Base-by-base conservation (phyloP, 1,284 basidiomycete species). In the Pterula multifida region DNA sequence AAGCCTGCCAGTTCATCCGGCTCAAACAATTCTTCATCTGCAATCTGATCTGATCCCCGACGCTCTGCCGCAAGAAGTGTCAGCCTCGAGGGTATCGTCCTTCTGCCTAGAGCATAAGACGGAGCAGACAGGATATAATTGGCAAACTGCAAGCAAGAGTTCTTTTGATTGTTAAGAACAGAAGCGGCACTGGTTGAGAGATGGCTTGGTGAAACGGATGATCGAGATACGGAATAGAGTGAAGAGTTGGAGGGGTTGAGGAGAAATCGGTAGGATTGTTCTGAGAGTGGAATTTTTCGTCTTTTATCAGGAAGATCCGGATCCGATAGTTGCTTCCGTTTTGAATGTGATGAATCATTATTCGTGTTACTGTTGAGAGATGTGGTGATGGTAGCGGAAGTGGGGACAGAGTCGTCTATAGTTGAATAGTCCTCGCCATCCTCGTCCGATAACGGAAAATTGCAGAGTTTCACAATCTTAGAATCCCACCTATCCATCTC, bases 171-270 rank as follows among this genome's bases (percentile, higher is more conserved):
- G 6, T 6, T 17, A 19, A 22, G 4, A 9, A 17, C 9, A 19
- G 39, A 42, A 42, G 39, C 9, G 21, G 19, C 4, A n/a, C 9
- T 42, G 39, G 9, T 42, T 4, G 17, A 9, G 9, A 9, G 9
- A 4, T 17, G 9, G 9, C 9, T 42, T 6, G 19, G 17, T 17
- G 9, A 9, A 17, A 9, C 9, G 19, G 39, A 42, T 42, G 21
- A n/a, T n/a, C 39, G 39, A n/a, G 39, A 42, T n/a, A 22, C 17
- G 39, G 39, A 42, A 6, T 42, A 19, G 39, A 19, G 39, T 42
- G 39, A 42, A 42, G 39, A 42, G 39, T 6, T 42, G 39, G 39
- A 17, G 39, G 39, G 39, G 39, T 42, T 17, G 39, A 42, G 39
- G 17, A 42, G 13, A 22, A 42, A 42, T 22, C 39, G 39, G 19